Evolutionary conservation across 176 grass and related monocot species (phyloP).

Genomic region (Zoysia pacifica): DNA sequence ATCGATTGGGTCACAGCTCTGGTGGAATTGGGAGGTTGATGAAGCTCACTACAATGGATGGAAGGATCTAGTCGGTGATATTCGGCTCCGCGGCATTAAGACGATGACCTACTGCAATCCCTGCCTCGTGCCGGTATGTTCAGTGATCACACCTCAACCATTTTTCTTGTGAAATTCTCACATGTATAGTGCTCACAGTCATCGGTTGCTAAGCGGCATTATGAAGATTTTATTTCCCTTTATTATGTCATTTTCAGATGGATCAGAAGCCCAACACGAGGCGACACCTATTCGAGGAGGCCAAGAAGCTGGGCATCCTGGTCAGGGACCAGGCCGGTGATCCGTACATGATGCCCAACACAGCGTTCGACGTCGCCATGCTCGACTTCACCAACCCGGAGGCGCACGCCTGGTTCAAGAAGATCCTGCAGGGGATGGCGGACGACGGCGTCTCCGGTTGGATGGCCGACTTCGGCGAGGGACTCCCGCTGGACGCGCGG

Average conservation of each 20-base stretch:
- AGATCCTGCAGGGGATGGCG: constrained; percentile 64
- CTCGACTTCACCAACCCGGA: constrained; percentile 84
- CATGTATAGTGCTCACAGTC: not conserved
- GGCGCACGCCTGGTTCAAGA: constrained; percentile 78
- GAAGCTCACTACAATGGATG: constrained; percentile 62
- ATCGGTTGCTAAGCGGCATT: not conserved
- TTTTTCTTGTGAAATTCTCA: not conserved
- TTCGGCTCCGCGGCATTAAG: constrained; percentile 51
- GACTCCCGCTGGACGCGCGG: constrained; percentile 74
- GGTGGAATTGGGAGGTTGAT: constrained; percentile 98
- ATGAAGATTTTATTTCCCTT: not conserved
- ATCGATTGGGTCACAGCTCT: constrained; percentile 82
- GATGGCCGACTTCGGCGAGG: constrained; percentile 99
- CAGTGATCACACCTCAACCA: not conserved
- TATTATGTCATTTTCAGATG: constrained; percentile 40
- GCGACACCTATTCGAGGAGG: constrained; percentile 75
- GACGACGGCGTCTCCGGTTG: constrained; percentile 72
- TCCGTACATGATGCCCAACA: constrained; percentile 92
- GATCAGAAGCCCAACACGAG: constrained; percentile 54
- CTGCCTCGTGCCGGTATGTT: constrained; percentile 73
- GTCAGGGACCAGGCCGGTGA: constrained; percentile 63
- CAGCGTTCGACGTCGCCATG: constrained; percentile 92
- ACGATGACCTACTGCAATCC: constrained; percentile 91
- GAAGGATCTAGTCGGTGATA: constrained; percentile 63
- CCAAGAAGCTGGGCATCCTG: constrained; percentile 64